phyloP scores from a whole-genome alignment of 129 eudicot species.

The Silybum marianum region DNA sequence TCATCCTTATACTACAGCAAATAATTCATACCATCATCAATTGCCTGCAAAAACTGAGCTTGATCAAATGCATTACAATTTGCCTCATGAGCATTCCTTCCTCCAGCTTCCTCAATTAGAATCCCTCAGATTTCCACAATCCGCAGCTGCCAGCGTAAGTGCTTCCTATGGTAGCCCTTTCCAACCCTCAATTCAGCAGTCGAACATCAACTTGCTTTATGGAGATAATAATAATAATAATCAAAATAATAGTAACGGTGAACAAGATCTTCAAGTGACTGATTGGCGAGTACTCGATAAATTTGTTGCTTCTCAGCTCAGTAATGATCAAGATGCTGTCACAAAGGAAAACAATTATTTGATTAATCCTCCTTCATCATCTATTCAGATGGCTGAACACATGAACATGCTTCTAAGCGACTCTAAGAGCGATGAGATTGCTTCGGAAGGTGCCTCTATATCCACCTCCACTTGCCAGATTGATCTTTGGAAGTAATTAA shows the following conservation, averaged over 20 bases:
- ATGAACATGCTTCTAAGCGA: slow-evolving; percentile 45
- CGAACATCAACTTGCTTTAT: slow-evolving; percentile 32
- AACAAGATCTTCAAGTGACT: slow-evolving; percentile 40
- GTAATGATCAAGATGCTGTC: slow-evolving; percentile 39
- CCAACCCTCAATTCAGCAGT: slow-evolving; percentile 25
- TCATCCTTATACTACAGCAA: slow-evolving; percentile 37
- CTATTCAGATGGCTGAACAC: slow-evolving; percentile 41
- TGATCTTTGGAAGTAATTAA: slow-evolving; percentile 51
- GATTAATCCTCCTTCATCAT: slow-evolving; percentile 18
- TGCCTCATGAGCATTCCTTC: slow-evolving; percentile 46
- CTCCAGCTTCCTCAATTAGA: slow-evolving; percentile 54
- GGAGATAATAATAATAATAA: slow-evolving; percentile 23
- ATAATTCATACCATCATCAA: slow-evolving; percentile 33
- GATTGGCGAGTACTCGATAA: slow-evolving; percentile 58
- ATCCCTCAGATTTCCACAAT: slow-evolving; percentile 41
- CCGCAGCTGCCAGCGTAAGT: slow-evolving; percentile 21
- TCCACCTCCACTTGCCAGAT: slow-evolving; percentile 49
- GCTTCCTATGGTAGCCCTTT: slow-evolving; percentile 22
- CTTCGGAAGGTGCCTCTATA: slow-evolving; percentile 47
- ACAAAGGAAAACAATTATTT: slow-evolving; percentile 31
- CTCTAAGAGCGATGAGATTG: slow-evolving; percentile 44
- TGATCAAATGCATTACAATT: slow-evolving; percentile 42
- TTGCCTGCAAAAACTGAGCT: slow-evolving; percentile 34
- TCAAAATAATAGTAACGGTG: slow-evolving; percentile 5
- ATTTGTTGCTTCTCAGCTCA: slow-evolving; percentile 55